These are phyloP conservation scores for Pterulicium gracile DNA, from an alignment of 1,284 basidiomycete species.

Conservation along the genomic window DNA sequence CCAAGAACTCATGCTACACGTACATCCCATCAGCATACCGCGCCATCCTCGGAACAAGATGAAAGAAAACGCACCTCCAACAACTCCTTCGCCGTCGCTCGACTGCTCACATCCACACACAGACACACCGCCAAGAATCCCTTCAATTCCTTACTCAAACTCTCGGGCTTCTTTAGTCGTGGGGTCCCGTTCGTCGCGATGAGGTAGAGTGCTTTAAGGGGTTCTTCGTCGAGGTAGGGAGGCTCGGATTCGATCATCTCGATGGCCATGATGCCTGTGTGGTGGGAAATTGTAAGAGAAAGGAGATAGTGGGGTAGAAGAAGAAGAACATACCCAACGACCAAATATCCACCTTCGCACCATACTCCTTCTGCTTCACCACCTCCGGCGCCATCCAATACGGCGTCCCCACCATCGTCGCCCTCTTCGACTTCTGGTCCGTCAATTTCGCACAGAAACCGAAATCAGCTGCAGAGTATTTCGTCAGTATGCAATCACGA, in stretches of 20 bases:
- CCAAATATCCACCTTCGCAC: slow-evolving; percentile 98
- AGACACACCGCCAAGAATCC: slow-evolving; percentile 93
- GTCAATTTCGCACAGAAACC: slow-evolving; percentile 98
- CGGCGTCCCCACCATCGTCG: slow-evolving; percentile 98
- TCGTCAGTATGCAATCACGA: not conserved
- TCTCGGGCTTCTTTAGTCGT: slow-evolving; percentile 93
- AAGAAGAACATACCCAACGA: slow-evolving; percentile 74
- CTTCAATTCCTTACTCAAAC: slow-evolving; percentile 86
- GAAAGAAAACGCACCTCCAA: slow-evolving; percentile 54
- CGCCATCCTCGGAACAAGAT: slow-evolving; percentile 5
- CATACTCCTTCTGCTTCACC: slow-evolving; percentile 98
- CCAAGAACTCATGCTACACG: slow-evolving; percentile 80
- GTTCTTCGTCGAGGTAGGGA: slow-evolving; percentile 96
- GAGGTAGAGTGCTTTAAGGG: slow-evolving; percentile 91
- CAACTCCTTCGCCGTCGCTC: slow-evolving; percentile 89
- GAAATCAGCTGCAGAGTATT: slow-evolving; percentile 71
- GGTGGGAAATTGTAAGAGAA: not conserved
- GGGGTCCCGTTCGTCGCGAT: slow-evolving; percentile 98
- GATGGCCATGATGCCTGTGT: slow-evolving; percentile 75
- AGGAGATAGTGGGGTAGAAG: not conserved
- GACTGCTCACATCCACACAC: slow-evolving; percentile 92
- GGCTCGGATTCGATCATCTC: slow-evolving; percentile 99
- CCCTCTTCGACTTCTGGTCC: slow-evolving; percentile 96
- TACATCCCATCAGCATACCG: not conserved
- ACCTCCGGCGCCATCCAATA: slow-evolving; percentile 99